Percentiles rank a stretch among this genome's conserved stretches.
phyloP scores from a whole-genome alignment of 352 stramenopile species.

The Phytophthora gonapodyides region DNA sequence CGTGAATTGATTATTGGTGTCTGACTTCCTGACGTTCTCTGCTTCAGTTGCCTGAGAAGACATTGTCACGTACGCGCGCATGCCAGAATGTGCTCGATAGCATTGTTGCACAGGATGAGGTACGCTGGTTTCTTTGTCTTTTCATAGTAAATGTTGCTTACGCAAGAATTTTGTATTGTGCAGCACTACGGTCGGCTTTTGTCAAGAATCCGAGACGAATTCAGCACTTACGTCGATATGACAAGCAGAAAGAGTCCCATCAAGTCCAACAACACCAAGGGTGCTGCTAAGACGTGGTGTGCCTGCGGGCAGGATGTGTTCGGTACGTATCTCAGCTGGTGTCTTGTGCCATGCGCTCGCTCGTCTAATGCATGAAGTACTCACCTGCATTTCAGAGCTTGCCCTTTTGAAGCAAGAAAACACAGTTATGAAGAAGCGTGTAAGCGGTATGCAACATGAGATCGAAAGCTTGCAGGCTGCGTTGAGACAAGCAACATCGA shows the following conservation, averaged over 20 bases:
- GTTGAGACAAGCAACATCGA: constrained; percentile 19
- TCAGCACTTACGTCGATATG: constrained; percentile 52
- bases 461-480: constrained; percentile 52
- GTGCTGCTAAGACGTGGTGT: constrained; percentile 16
- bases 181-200: constrained; percentile 62
- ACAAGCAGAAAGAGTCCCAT: constrained; percentile 29
- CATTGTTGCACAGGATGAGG: constrained; percentile 67
- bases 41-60: constrained; percentile 60
- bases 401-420: constrained; percentile 62
- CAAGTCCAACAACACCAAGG: constrained; percentile 15
- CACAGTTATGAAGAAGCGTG: constrained; percentile 51
- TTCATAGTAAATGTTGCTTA: background rate
- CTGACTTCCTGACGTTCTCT: constrained; percentile 3
- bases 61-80: constrained; percentile 49
- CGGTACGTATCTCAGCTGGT: constrained; percentile 12
- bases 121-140: constrained; percentile 7
- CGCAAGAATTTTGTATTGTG: background rate
- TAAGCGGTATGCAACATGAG: constrained; percentile 52
- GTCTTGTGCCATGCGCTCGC: too few species aligned
- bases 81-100: constrained; percentile 56
- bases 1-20: background rate
- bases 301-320: constrained; percentile 31
- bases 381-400: constrained; percentile 37
- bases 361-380: background rate
- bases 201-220: constrained; percentile 64